Conservation (phyloP, 345 rosid genomes). For the Bruguiera parviflora region DNA sequence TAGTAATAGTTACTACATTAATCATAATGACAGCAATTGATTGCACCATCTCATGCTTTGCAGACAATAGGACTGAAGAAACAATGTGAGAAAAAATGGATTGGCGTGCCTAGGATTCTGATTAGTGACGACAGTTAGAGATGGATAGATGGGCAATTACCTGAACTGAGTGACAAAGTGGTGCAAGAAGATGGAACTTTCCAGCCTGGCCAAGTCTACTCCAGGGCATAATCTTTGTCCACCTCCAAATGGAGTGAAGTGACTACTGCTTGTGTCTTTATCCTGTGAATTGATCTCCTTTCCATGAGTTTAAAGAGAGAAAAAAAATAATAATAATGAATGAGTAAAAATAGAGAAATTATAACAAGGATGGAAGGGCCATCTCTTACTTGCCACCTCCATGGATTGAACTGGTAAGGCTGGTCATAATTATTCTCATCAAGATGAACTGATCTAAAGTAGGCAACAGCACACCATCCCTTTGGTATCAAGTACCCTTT, state of each 20-base stretch:
- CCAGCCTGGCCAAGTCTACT: conserved; percentile 91
- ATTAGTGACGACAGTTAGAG: neutral
- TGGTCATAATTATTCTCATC: conserved; percentile 70
- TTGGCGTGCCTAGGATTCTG: neutral
- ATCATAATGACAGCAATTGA: too few species aligned
- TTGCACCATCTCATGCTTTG: too few species aligned
- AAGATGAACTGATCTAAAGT: conserved; percentile 89
- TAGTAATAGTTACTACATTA: too few species aligned
- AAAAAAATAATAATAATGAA: neutral
- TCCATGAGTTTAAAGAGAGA: neutral
- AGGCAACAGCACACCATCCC: conserved; percentile 89
- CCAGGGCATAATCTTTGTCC: conserved; percentile 97
- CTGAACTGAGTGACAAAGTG: conserved; percentile 81
- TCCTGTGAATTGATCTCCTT: conserved; percentile 35
- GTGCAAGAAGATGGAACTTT: conserved; percentile 83
- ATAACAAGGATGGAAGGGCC: neutral
- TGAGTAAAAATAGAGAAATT: neutral
- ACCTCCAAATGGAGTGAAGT: conserved; percentile 93
- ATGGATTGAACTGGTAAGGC: conserved; percentile 84
- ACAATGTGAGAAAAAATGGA: neutral
- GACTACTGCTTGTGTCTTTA: conserved; percentile 43
- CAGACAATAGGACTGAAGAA: neutral
- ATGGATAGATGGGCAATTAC: conserved; percentile 29
- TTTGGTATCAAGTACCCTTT: conserved; percentile 83
- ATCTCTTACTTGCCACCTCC: conserved; percentile 91